phyloP scores from a whole-genome alignment of 805 yeast genomes.

The Pichia insulana region DNA sequence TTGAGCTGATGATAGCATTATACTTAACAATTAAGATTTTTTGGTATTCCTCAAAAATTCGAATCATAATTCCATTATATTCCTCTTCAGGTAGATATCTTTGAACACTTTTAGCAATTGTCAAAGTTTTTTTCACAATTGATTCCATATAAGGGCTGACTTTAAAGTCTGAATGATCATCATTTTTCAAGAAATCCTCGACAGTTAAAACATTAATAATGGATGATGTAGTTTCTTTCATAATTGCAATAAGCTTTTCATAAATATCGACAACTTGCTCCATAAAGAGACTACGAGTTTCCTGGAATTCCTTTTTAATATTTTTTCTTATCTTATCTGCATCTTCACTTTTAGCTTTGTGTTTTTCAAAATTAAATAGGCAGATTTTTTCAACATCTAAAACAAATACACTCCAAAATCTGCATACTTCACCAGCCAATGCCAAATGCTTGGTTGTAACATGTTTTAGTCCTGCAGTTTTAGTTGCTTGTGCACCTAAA shows the following conservation, averaged over 20 bases:
- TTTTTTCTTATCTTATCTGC: constrained; percentile 17
- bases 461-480: constrained; percentile 64
- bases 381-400: constrained; percentile 19
- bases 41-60: constrained; percentile 52
- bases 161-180: constrained; percentile 17
- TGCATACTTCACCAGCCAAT: constrained; percentile 56
- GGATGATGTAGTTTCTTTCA: constrained; percentile 45
- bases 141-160: constrained; percentile 59
- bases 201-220: constrained; percentile 1
- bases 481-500: constrained; percentile 66
- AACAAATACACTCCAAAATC: constrained; percentile 32
- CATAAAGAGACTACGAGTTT: constrained; percentile 33
- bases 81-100: constrained; percentile 48
- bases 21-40: constrained; percentile 44
- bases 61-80: constrained; percentile 36
- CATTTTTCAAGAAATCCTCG: neutral
- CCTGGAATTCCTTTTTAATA: constrained; percentile 30
- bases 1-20: constrained; percentile 30
- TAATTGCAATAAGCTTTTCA: constrained; percentile 56
- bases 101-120: constrained; percentile 51
- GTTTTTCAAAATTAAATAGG: constrained; percentile 1
- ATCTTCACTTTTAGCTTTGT: constrained; percentile 22
- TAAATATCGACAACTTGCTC: constrained; percentile 60
- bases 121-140: constrained; percentile 56
- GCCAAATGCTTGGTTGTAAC: constrained; percentile 68